These are phyloP conservation scores for Fusarium sp. DNA, from an alignment of 2,329 filamentous ascomycete species.

Conservation along the genomic window DNA sequence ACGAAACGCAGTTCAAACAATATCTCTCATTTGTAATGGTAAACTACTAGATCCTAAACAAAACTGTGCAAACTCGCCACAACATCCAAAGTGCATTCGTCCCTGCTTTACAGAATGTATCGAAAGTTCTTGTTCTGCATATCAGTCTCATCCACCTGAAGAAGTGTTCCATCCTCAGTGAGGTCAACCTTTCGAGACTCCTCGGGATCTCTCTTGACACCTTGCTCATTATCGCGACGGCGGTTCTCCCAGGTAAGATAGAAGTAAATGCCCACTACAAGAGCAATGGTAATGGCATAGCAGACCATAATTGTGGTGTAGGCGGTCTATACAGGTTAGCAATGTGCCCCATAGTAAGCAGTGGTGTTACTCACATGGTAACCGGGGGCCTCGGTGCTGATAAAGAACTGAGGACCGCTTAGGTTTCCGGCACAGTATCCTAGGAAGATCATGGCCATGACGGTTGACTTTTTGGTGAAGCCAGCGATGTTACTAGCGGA, in stretches of 20 bases:
- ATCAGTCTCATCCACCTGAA: slow-evolving; percentile 8
- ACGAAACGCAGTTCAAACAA: not conserved
- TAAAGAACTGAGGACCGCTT: slow-evolving; percentile 7
- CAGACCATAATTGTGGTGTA: slow-evolving; percentile 3
- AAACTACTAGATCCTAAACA: not conserved
- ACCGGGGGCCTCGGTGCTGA: not conserved
- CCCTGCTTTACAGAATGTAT: not conserved
- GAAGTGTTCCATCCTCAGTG: not conserved
- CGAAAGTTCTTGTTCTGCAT: slow-evolving; percentile 5
- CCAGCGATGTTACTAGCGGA: slow-evolving; percentile 12
- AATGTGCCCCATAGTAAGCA: fast-evolving
- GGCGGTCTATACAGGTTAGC: not conserved
- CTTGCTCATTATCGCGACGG: slow-evolving; percentile 3
- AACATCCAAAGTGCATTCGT: fast-evolving
- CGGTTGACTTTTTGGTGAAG: slow-evolving; percentile 7
- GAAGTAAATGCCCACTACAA: not conserved
- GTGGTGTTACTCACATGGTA: not conserved
- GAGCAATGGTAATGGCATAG: not conserved
- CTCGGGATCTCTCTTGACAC: slow-evolving; percentile 3
- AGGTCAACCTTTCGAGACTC: slow-evolving; percentile 3
- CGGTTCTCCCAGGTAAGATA: slow-evolving; percentile 5
- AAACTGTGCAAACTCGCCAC: not conserved
- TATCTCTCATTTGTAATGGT: fast-evolving
- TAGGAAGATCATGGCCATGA: slow-evolving; percentile 15
- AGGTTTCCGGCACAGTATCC: slow-evolving; percentile 15